Conservation (phyloP, 345 rosid species). For the Lenwebbia sp. region DNA sequence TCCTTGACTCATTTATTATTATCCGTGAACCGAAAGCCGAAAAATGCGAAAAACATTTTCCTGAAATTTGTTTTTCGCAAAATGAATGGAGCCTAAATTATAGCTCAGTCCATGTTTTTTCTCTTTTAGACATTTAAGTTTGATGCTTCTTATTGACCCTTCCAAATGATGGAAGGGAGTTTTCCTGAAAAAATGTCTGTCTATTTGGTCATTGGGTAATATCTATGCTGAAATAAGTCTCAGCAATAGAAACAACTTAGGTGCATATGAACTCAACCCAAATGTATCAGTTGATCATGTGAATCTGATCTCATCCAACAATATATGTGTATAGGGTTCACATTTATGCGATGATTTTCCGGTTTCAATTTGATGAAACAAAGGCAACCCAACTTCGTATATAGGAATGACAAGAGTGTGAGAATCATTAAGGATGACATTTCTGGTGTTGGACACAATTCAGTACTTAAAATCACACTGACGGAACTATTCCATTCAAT, state of each 20-base stretch:
- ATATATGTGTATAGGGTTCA: background rate
- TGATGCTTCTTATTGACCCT: background rate
- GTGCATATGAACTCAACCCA: background rate
- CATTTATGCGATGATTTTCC: background rate
- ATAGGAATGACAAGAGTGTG: background rate
- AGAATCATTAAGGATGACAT: background rate
- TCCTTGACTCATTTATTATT: too few species aligned
- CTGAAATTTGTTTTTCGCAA: too few species aligned
- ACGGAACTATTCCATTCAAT: background rate
- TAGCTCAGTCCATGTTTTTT: background rate
- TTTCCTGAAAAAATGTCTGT: too few species aligned
- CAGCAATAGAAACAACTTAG: background rate
- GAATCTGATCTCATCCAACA: background rate
- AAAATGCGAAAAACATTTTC: too few species aligned
- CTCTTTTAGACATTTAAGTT: background rate
- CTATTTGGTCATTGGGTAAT: background rate
- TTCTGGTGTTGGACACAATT: background rate
- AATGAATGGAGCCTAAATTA: too few species aligned
- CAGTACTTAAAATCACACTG: background rate
- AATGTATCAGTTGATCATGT: background rate
- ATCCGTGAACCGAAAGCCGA: accelerated
- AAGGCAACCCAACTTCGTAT: background rate
- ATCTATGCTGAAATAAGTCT: too few species aligned
- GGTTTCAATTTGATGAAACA: background rate
- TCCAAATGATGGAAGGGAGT: background rate